phyloP scores from a whole-genome alignment of 345 rosid genomes.

The Rhizophora mangle region DNA sequence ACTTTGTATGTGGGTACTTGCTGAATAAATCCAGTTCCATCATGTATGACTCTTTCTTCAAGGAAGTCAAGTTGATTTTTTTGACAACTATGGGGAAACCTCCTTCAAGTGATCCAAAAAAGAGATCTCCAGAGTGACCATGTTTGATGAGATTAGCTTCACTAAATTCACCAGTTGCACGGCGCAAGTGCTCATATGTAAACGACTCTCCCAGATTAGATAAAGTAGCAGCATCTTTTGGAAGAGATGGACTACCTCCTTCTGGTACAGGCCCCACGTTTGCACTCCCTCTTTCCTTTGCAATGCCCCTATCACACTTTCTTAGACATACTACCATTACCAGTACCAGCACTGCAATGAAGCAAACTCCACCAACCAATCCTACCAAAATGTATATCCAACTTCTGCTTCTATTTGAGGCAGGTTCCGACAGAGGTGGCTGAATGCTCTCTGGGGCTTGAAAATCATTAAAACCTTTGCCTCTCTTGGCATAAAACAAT shows the following conservation, averaged over 20 bases:
- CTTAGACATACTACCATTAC: conserved; percentile 36
- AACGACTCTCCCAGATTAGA: conserved; percentile 19
- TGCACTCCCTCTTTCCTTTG: conserved; percentile 41
- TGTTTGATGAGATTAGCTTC: conserved; percentile 26
- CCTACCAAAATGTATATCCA: conserved; percentile 31
- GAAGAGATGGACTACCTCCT: conserved; percentile 29
- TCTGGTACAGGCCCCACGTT: conserved; percentile 59
- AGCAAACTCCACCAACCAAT: conserved; percentile 23
- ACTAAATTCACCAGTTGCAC: conserved; percentile 16
- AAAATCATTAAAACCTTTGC: conserved; percentile 12
- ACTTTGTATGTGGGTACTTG: conserved; percentile 23
- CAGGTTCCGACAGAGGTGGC: conserved; percentile 4
- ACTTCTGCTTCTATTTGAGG: conserved; percentile 4
- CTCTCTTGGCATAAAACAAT: conserved; percentile 22
- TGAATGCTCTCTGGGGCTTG: conserved; percentile 6
- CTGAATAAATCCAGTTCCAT: conserved; percentile 25
- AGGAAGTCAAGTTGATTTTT: conserved; percentile 10
- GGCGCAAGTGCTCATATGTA: conserved; percentile 21
- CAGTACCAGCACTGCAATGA: conserved; percentile 33
- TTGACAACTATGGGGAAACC: conserved; percentile 20
- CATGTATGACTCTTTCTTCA: conserved; percentile 13
- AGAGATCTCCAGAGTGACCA: conserved; percentile 36
- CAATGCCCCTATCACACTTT: conserved; percentile 24
- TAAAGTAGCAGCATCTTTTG: conserved; percentile 13
- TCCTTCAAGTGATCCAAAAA: conserved; percentile 21